Conservation (phyloP, 148 eudicot species). For the Arbutus unedo region DNA sequence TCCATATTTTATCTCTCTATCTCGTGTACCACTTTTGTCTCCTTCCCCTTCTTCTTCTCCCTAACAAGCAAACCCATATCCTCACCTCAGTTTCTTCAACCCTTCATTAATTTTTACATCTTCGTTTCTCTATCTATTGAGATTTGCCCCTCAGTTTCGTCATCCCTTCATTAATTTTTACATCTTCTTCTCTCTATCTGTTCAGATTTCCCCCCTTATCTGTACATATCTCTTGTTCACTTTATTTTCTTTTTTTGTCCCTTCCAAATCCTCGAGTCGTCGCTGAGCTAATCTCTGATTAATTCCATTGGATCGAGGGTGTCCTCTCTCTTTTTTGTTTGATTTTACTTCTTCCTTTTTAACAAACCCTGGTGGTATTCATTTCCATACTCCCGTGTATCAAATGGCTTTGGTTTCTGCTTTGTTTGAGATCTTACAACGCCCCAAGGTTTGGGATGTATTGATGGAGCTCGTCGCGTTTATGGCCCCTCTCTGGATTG, state of each 20-base stretch:
- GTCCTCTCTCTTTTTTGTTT: background rate
- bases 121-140: background rate
- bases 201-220: background rate
- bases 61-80: background rate
- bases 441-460: conserved; percentile 33
- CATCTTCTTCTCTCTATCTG: background rate
- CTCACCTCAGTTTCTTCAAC: background rate
- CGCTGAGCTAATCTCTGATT: conserved; percentile 25
- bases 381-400: background rate
- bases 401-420: conserved; percentile 38
- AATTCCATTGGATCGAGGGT: conserved; percentile 36
- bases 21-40: background rate
- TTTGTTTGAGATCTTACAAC: conserved; percentile 39
- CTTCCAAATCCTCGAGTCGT: conserved; percentile 32
- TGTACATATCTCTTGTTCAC: background rate
- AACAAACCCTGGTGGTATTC: background rate
- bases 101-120: background rate
- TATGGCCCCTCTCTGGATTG: conserved; percentile 37
- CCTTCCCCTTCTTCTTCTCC: background rate
- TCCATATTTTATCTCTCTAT: conserved; percentile 17
- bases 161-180: background rate
- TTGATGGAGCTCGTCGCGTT: conserved; percentile 30
- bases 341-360: background rate
- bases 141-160: background rate
- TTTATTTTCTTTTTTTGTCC: background rate